Base-by-base conservation (phyloP, 2,329 filamentous ascomycete genomes). In the Colletotrichum sp. region DNA sequence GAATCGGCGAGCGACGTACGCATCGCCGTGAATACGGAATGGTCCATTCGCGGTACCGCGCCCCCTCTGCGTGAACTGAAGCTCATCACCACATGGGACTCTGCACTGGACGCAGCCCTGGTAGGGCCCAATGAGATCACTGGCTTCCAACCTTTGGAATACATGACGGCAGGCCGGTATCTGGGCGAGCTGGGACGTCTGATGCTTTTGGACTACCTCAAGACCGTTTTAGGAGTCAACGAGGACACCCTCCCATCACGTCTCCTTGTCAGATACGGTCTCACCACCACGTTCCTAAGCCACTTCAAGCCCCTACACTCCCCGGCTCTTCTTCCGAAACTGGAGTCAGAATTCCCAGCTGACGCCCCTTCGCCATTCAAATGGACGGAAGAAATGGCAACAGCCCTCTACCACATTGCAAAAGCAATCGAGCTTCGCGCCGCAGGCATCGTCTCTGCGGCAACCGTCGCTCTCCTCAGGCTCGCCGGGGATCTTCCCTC, bases 1-100 rank as follows among this genome's bases (percentile, higher is more conserved):
- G 85, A 87, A 77, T 79, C 77, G 26, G 78, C 87, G 2, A 84
- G 87, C 15, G 88, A 93, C 8, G 86, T 90, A n/a, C 93, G 91
- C 78, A 93, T 96, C 16, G 91, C 95, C 6, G 92, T 96, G 77
- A 96, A 96, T 81, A 96, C 95, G 0, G 95, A 97, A 84, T 96
- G 94, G 93, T 94, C 93, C 67, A 95, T 97, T 79, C 93, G 93
- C 30, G 94, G 94, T 8, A 92, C 94, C 3, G 92, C 92, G n/a
- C 87, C 89, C 8, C 93, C 94, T 1, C 85, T 96, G 70, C 87
- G 89, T 28, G 88, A 92, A 28, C 85, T 93, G 24, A 86, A 87
- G 2, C 88, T 96, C 64, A 90, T 95, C 67, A 96, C 91, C 12
- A 85, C 85, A 43, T 96, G 94, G 94, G 95, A 97, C 80, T 84